A percentile compares a stretch with the other conserved stretches of the same genome.
Evolutionary conservation across 2,329 filamentous ascomycete species (phyloP).

Genomic region (Pyrenophora graminea): DNA sequence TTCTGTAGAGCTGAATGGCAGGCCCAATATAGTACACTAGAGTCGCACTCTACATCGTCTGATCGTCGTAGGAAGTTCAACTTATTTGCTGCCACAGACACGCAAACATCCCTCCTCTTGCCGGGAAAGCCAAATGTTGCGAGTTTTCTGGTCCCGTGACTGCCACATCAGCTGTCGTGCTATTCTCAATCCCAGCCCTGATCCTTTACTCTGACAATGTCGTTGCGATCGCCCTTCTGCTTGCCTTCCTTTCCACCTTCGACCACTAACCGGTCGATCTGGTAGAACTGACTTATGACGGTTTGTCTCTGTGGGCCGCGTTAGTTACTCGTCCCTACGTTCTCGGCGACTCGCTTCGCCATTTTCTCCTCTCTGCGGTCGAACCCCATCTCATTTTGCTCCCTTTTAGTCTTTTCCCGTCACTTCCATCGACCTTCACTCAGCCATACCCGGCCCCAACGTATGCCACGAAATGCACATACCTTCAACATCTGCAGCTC

Average conservation of each 20-base stretch:
- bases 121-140: no score
- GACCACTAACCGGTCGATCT: slow-evolving; percentile 87
- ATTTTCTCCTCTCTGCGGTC: no score
- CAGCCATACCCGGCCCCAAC: no score
- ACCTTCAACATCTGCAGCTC: slow-evolving; percentile 93
- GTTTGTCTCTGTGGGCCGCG: slow-evolving; percentile 78
- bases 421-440: neutral
- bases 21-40: slow-evolving; percentile 8
- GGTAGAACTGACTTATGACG: slow-evolving; percentile 90
- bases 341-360: no score
- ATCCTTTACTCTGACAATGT: slow-evolving; percentile 76
- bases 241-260: slow-evolving; percentile 83
- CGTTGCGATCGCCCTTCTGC: slow-evolving; percentile 68
- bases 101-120: no score
- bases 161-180: neutral
- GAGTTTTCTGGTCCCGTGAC: no score
- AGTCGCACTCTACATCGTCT: slow-evolving; percentile 1
- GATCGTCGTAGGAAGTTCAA: neutral
- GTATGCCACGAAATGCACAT: slow-evolving; percentile 3
- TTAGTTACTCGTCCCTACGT: slow-evolving; percentile 38
- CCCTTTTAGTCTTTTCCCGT: neutral
- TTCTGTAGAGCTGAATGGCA: slow-evolving; percentile 1
- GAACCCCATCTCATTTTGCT: neutral
- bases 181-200: slow-evolving; percentile 42
- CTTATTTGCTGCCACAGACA: no score